A percentile compares a stretch with the other conserved stretches of the same genome.
Conservation (phyloP, 1,139 yeast genomes). For the Nakaseomyces nivariensis region DNA sequence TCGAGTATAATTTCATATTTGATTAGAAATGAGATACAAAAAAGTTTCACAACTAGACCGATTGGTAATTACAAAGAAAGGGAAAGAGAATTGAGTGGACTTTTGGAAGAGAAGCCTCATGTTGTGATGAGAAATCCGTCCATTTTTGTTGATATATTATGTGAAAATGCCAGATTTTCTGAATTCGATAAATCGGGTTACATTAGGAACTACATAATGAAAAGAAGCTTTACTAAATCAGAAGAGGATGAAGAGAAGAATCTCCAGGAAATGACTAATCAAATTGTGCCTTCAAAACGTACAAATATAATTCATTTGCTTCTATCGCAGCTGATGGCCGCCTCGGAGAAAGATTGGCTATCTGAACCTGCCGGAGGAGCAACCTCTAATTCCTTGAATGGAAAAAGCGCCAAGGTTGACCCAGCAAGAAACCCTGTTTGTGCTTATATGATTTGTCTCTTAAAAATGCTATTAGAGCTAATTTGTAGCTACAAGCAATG, state of each 20-base stretch:
- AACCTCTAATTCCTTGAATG: constrained; percentile 19
- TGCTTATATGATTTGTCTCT: constrained; percentile 55
- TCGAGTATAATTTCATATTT: constrained; percentile 39
- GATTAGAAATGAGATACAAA: constrained; percentile 41
- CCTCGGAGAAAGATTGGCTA: constrained; percentile 43
- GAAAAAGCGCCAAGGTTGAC: constrained; percentile 29
- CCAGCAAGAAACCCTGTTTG: constrained; percentile 40
- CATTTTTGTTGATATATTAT: constrained; percentile 43
- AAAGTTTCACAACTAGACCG: constrained; percentile 31
- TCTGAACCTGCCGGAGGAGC: constrained; percentile 28
- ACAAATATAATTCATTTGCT: constrained; percentile 57
- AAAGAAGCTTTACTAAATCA: constrained; percentile 23
- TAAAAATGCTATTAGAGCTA: constrained; percentile 62
- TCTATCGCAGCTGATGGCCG: constrained; percentile 53
- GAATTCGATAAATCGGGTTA: constrained; percentile 37
- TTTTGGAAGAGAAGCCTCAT: constrained; percentile 47
- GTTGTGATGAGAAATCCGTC: constrained; percentile 52
- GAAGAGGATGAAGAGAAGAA: constrained; percentile 35
- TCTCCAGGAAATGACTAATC: constrained; percentile 7
- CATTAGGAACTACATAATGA: constrained; percentile 20
- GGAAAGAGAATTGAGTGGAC: constrained; percentile 40
- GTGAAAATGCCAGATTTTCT: constrained; percentile 40
- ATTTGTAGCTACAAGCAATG: constrained; percentile 71
- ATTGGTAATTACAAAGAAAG: constrained; percentile 25
- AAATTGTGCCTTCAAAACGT: constrained; percentile 17